Evolutionary conservation across 78 protist species (phyloP).

Genomic region (Dictyostelium purpureum): DNA sequence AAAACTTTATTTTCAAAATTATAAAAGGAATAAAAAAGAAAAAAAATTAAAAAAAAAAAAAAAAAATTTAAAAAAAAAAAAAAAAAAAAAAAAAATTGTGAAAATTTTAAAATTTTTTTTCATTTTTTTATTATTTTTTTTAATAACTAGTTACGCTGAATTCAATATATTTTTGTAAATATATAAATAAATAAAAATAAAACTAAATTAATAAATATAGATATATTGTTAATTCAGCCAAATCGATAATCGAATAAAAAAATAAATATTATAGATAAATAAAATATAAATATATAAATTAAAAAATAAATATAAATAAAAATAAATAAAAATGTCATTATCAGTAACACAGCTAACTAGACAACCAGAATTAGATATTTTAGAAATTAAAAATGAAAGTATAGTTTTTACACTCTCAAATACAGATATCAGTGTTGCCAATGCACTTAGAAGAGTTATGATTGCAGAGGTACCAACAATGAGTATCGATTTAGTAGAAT

Average conservation of each 20-base stretch:
- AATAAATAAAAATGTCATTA: neutral
- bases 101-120: neutral
- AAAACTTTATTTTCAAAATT: neutral
- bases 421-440: constrained; percentile 83
- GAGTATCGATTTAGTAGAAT: constrained; percentile 89
- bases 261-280: neutral
- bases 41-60: neutral
- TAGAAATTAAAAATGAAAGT: constrained; percentile 78
- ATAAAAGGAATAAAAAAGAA: neutral
- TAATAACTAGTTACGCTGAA: too few species aligned
- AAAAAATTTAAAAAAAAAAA: neutral
- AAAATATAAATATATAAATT: neutral
- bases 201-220: too few species aligned
- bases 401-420: constrained; percentile 77
- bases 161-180: too few species aligned
- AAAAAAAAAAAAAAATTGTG: neutral
- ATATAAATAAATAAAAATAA: too few species aligned
- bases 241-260: neutral
- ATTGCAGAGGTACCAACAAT: constrained; percentile 95
- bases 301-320: neutral
- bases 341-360: neutral
- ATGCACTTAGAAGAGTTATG: constrained; percentile 89
- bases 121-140: too few species aligned
- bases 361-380: constrained; percentile 71
- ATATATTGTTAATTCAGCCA: neutral